Base-by-base conservation (phyloP, 768 basidiomycete genomes). In the Suillus ampliporus region DNA sequence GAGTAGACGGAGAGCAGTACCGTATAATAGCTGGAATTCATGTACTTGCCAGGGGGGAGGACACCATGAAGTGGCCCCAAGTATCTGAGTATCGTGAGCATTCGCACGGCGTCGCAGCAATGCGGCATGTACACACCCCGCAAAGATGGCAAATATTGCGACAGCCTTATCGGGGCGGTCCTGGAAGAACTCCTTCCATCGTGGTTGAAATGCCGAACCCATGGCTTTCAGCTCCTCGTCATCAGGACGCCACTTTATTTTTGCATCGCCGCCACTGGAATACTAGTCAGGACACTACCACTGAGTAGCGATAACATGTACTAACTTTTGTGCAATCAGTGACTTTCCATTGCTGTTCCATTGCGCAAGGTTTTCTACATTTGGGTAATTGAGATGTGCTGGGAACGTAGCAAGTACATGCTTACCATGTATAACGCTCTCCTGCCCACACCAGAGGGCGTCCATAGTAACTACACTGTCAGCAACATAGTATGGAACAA, bases 91-190 rank as follows among this genome's bases (percentile, higher is more conserved):
- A n/a, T 44, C 19, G 43, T 44, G 43, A 44, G 28, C 26, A 52
- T 28, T 52, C 3, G 6, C 14, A 50, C 44, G 14, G 6, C 28
- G 7, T 13, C 17, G 17, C 9, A 11, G 31, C 1, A 61, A 5
- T 21, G 23, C 13, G 41, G 6, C 5, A 13, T 13, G 8, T 19
- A 44, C 43, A 60, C 67, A 86, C 83, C 77, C 78, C 19, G 82
- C 75, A 41, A 81, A 67, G 0, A 79, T 66, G 0, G 79, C 82
- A 13, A 86, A 67, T 63, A 80, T 76, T 63, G 83, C 66, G 4
- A 85, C 81, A 10, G 86, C 80, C 66, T 88, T 88, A 67, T 89
- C 88, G 0, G 83, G 82, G 4, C 77, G 78, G 26, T 76, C 72
- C 31, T 72, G 80, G 44, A 84, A 89, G 70, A 82, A 84, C 6